phyloP scores from a whole-genome alignment of 176 grass and related monocot genomes.

The sorghum (Sorghum bicolor) region DNA sequence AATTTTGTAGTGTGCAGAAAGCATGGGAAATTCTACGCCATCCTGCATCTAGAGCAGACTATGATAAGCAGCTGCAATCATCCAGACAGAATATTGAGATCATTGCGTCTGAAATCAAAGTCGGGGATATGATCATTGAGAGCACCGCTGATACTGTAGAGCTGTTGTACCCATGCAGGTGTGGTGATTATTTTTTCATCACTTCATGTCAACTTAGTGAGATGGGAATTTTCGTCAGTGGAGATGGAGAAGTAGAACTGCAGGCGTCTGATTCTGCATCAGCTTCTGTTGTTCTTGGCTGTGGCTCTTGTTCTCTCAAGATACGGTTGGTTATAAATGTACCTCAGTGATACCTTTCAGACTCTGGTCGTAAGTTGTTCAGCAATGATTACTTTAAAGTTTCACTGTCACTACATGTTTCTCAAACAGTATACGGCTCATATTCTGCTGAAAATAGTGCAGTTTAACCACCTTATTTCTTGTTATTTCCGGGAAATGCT shows the following conservation, averaged over 20 bases:
- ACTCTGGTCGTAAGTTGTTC: not conserved
- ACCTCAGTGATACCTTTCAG: not conserved
- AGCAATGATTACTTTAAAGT: not conserved
- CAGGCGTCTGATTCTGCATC: constrained; percentile 12
- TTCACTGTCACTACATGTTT: not conserved
- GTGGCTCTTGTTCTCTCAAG: constrained; percentile 79
- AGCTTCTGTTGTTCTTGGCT: constrained; percentile 50
- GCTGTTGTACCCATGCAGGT: constrained; percentile 62
- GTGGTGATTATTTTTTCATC: constrained; percentile 69
- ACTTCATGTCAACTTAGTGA: constrained; percentile 48
- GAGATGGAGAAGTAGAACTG: constrained; percentile 43
- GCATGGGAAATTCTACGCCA: constrained; percentile 78
- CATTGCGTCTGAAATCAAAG: constrained; percentile 54
- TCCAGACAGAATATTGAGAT: constrained; percentile 51
- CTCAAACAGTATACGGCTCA: not conserved
- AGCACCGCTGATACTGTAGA: constrained; percentile 34
- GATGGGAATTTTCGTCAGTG: constrained; percentile 53
- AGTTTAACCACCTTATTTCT: not conserved
- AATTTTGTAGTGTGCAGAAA: constrained; percentile 59
- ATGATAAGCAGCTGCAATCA: constrained; percentile 55
- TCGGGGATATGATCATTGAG: constrained; percentile 64
- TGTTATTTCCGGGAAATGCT: not conserved
- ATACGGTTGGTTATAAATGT: constrained; percentile 36
- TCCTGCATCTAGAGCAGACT: constrained; percentile 47
- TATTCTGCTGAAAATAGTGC: not conserved